phyloP scores from a whole-genome alignment of 2,329 filamentous ascomycete genomes.

The Diaporthe sp. region DNA sequence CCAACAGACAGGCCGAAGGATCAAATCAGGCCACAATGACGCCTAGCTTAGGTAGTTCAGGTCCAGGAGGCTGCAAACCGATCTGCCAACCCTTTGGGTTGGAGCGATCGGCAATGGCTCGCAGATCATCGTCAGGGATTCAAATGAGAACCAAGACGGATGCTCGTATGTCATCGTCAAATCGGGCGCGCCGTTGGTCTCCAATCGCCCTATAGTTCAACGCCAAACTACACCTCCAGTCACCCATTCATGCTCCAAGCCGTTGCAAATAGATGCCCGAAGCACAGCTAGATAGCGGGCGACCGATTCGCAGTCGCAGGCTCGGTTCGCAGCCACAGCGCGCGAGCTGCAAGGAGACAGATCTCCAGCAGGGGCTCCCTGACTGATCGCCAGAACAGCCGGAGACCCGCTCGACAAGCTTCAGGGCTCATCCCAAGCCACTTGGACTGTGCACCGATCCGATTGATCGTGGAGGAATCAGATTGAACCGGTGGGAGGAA shows the following conservation, averaged over 20 bases:
- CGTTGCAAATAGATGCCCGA: slow-evolving; percentile 3
- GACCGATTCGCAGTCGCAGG: background rate
- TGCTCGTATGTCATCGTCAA: background rate
- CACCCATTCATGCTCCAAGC: background rate
- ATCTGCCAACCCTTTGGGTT: slow-evolving; percentile 30
- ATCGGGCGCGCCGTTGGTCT: background rate
- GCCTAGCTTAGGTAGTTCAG: background rate
- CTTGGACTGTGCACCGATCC: slow-evolving; percentile 26
- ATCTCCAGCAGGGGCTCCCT: slow-evolving; percentile 27
- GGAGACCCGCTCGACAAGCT: slow-evolving; percentile 30
- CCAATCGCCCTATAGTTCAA: background rate
- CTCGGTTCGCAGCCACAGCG: background rate
- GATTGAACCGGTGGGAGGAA: background rate
- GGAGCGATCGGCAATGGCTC: slow-evolving; percentile 30
- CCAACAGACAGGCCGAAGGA: slow-evolving; percentile 14
- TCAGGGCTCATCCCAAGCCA: slow-evolving; percentile 21
- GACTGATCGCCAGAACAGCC: slow-evolving; percentile 14
- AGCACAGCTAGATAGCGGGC: background rate
- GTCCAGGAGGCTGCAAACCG: slow-evolving; percentile 18
- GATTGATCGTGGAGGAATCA: slow-evolving; percentile 4
- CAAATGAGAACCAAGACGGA: slow-evolving; percentile 6
- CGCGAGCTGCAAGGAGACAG: slow-evolving; percentile 2
- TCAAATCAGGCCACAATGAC: slow-evolving; percentile 35
- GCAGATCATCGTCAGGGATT: slow-evolving; percentile 37
- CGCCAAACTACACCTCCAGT: background rate